phyloP scores from a whole-genome alignment of 176 grass and related monocot species.

The Cenchrus purpureus region DNA sequence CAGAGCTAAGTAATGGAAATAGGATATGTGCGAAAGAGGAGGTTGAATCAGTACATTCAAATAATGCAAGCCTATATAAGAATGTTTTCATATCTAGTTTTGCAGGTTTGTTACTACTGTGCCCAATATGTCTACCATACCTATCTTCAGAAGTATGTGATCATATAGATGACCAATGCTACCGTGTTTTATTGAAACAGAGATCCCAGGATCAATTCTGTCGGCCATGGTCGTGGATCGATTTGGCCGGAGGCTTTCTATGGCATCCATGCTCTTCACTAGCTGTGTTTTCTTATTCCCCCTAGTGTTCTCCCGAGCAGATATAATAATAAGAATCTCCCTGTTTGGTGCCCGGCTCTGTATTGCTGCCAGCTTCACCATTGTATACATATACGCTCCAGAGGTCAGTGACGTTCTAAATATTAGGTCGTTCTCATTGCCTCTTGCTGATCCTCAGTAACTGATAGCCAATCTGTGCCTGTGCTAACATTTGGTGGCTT shows the following conservation, averaged over 20 bases:
- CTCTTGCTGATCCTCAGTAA: neutral
- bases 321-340: constrained; percentile 62
- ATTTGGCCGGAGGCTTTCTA: constrained; percentile 85
- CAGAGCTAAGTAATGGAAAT: constrained; percentile 85
- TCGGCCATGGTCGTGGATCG: constrained; percentile 83
- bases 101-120: constrained; percentile 62
- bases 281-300: constrained; percentile 81
- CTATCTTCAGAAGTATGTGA: constrained; percentile 9
- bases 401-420: constrained; percentile 63
- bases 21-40: constrained; percentile 67
- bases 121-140: neutral
- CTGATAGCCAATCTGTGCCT: neutral
- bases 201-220: constrained; percentile 85
- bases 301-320: constrained; percentile 72
- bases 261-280: constrained; percentile 89
- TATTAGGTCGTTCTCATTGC: neutral
- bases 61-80: constrained; percentile 73
- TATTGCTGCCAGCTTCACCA: constrained; percentile 85
- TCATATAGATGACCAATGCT: neutral
- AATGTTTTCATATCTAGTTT: constrained; percentile 96
- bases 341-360: constrained; percentile 88
- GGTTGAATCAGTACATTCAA: constrained; percentile 54
- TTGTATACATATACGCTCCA: constrained; percentile 94
- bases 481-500: neutral
- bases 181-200: constrained; percentile 56